Evolutionary conservation across 441 rosid genomes (phyloP).

Genomic region (Breynia disticha): DNA sequence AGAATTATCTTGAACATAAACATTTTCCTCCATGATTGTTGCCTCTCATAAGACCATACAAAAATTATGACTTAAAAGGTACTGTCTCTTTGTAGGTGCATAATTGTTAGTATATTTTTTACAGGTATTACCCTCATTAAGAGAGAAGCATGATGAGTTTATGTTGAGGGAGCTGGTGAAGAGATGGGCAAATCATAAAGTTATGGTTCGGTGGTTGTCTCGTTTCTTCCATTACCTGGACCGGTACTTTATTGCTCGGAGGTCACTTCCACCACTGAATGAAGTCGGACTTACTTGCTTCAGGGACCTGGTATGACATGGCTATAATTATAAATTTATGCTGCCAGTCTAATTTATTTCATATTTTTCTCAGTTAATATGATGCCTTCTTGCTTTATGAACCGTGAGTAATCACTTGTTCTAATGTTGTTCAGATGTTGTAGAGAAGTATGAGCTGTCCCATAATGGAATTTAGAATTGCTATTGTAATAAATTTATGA

Average conservation of each 20-base stretch:
- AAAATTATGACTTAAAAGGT: no score
- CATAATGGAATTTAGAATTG: no score
- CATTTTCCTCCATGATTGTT: neutral
- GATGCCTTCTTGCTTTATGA: no score
- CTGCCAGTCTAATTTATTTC: no score
- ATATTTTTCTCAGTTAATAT: no score
- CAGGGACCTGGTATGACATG: slow-evolving; percentile 56
- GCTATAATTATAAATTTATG: neutral
- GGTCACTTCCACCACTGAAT: slow-evolving; percentile 72
- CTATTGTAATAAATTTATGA: no score
- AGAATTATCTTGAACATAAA: no score
- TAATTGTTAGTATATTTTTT: slow-evolving; percentile 4
- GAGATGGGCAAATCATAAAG: slow-evolving; percentile 91
- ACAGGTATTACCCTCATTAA: slow-evolving; percentile 80
- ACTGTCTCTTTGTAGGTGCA: no score
- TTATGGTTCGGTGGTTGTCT: slow-evolving; percentile 91
- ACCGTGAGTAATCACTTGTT: no score
- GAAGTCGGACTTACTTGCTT: slow-evolving; percentile 92
- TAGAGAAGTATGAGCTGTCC: no score
- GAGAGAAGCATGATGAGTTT: slow-evolving; percentile 88
- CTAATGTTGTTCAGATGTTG: no score
- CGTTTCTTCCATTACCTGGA: slow-evolving; percentile 89
- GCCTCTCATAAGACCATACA: no score
- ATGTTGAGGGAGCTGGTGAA: slow-evolving; percentile 89
- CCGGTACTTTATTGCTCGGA: slow-evolving; percentile 76